Conservation (phyloP, 192 early-diverging fungal genomes). For the Linnemannia hyalina region DNA sequence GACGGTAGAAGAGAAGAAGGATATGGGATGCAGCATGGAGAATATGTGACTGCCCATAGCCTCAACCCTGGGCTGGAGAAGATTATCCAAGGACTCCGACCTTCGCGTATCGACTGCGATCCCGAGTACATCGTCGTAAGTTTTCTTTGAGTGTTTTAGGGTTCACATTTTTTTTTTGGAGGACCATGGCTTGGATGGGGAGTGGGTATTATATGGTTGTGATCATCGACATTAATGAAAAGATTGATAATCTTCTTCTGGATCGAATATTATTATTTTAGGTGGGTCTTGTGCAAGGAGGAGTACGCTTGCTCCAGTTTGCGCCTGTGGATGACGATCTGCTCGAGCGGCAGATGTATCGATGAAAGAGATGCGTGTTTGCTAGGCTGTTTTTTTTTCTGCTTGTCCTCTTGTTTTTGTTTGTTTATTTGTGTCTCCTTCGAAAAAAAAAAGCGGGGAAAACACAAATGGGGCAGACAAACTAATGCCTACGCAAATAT, state of each 20-base stretch:
- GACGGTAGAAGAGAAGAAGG: neutral
- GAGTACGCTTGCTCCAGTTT: constrained; percentile 47
- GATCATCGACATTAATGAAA: neutral
- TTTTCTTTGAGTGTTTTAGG: neutral
- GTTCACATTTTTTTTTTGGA: neutral
- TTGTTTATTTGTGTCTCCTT: neutral
- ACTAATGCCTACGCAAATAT: neutral
- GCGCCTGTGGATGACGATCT: constrained; percentile 52
- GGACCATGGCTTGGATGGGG: neutral
- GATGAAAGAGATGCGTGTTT: neutral
- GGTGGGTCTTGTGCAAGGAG: constrained; percentile 52
- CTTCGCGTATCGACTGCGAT: constrained; percentile 54
- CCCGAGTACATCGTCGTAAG: constrained; percentile 55
- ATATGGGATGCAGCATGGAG: constrained; percentile 39
- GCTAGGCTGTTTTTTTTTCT: neutral
- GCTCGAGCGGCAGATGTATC: constrained; percentile 6
- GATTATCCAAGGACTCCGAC: constrained; percentile 50
- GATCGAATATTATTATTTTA: neutral
- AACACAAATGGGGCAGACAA: neutral
- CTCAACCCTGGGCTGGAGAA: constrained; percentile 37
- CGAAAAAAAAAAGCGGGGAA: neutral
- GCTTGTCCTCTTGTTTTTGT: neutral
- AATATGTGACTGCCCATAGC: constrained; percentile 50
- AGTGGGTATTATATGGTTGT: too few species aligned
- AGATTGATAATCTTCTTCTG: constrained; percentile 2